A percentile compares a stretch with the other conserved stretches of the same genome.
phyloP scores from a whole-genome alignment of 805 yeast species.

The Alloascoidea hylecoeti region DNA sequence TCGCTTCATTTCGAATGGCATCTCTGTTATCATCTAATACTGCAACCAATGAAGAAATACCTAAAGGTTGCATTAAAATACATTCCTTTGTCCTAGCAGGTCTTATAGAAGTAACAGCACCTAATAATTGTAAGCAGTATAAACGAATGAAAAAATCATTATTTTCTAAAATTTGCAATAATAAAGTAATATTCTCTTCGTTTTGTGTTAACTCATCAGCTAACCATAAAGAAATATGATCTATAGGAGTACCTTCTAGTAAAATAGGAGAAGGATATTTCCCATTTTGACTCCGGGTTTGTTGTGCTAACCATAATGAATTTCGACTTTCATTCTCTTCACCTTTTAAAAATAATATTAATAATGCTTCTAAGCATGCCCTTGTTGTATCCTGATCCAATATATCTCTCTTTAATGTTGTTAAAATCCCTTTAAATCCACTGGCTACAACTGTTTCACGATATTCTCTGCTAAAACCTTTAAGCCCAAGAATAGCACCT shows the following conservation, averaged over 20 bases:
- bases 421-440: slow-evolving; percentile 63
- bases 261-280: slow-evolving; percentile 66
- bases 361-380: slow-evolving; percentile 73
- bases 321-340: slow-evolving; percentile 28
- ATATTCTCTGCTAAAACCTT: slow-evolving; percentile 78
- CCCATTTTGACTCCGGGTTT: slow-evolving; percentile 61
- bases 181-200: slow-evolving; percentile 27
- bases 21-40: slow-evolving; percentile 55
- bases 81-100: slow-evolving; percentile 61
- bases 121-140: slow-evolving; percentile 74
- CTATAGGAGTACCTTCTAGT: slow-evolving; percentile 35
- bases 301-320: slow-evolving; percentile 67
- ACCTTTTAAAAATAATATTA: slow-evolving; percentile 68
- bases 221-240: slow-evolving; percentile 87
- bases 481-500: slow-evolving; percentile 82
- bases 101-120: slow-evolving; percentile 70
- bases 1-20: slow-evolving; percentile 75
- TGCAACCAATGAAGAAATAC: slow-evolving; percentile 60
- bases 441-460: slow-evolving; percentile 84
- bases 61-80: slow-evolving; percentile 60
- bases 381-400: slow-evolving; percentile 62
- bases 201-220: slow-evolving; percentile 77
- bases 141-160: slow-evolving; percentile 55
- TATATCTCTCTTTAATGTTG: slow-evolving; percentile 47
- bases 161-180: slow-evolving; percentile 34